Evolutionary conservation across 306 rosid species (phyloP).

Genomic region (Gillenia trifoliata): DNA sequence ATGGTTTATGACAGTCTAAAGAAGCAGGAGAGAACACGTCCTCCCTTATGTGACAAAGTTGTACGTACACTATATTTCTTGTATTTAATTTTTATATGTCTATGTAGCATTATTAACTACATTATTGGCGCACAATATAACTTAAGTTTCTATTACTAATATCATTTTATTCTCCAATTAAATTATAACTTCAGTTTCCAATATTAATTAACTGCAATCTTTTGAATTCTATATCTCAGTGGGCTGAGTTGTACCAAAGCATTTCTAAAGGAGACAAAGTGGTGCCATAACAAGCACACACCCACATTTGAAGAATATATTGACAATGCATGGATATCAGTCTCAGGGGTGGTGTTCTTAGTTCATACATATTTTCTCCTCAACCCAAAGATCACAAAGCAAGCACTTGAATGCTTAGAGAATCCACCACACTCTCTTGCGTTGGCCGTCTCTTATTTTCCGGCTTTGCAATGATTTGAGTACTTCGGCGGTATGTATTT

Average conservation of each 20-base stretch:
- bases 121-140: too few species aligned
- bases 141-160: too few species aligned
- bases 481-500: slow-evolving; percentile 33
- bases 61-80: slow-evolving; percentile 24
- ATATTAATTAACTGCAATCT: background rate
- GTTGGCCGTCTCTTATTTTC: slow-evolving; percentile 9
- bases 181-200: background rate
- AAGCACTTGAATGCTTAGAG: slow-evolving; percentile 26
- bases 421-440: slow-evolving; percentile 26
- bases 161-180: too few species aligned
- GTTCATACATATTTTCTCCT: slow-evolving; percentile 35
- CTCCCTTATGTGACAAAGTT: slow-evolving; percentile 46
- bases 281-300: slow-evolving; percentile 27
- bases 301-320: slow-evolving; percentile 43
- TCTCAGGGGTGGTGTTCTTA: slow-evolving; percentile 30
- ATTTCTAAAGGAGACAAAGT: slow-evolving; percentile 19
- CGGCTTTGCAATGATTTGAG: slow-evolving; percentile 56
- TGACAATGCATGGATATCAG: slow-evolving; percentile 47
- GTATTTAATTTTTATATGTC: too few species aligned
- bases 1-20: slow-evolving; percentile 35
- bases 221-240: slow-evolving; percentile 17
- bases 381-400: slow-evolving; percentile 27
- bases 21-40: slow-evolving; percentile 30
- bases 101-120: too few species aligned
- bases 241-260: slow-evolving; percentile 54